Base-by-base conservation (phyloP, 805 yeast genomes). In the Ogataea wickerhamii region DNA sequence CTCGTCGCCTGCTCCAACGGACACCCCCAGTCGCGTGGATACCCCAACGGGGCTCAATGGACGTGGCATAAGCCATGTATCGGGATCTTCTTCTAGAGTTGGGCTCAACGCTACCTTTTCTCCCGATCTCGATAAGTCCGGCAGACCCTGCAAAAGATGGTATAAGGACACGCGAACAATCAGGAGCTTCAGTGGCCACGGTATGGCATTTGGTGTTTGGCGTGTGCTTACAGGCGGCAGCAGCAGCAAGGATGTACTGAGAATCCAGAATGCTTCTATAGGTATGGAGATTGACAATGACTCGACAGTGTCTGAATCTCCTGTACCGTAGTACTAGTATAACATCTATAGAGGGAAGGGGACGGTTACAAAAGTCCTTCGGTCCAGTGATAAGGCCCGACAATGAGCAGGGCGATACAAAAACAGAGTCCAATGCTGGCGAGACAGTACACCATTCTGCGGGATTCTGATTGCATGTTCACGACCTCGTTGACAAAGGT, bases 331-430 rank as follows among this genome's bases (percentile, higher is more conserved):
- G n/a, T n/a, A n/a, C n/a, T n/a, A n/a, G n/a, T n/a, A n/a, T n/a
- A n/a, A n/a, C n/a, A n/a, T n/a, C n/a, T n/a, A n/a, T n/a, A n/a
- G n/a, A n/a, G n/a, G n/a, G n/a, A n/a, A n/a, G n/a, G n/a, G n/a
- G n/a, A n/a, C n/a, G n/a, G 22, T 33, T 24, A 13, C 13, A 12
- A 5, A 32, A 16, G 13, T 16, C 84, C 84, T 5, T 58, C 48
- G 0, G 80, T 62, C 96, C 96, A 88, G 27, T 72, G 68, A 53
- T 78, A 86, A 5, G 83, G 64, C 0, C 96, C 96, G 19, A 82
- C 53, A 2, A 79, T 73, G n/a, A 86, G 40, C 3, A 87, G 58
- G 38, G 76, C 61, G 1, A 76, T 23, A 4, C 61, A 37, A 53
- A 75, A 85, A 12, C 81, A 70, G 0, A 64, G 37, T 2, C 59